Evolutionary conservation across 2,329 filamentous ascomycete genomes (phyloP), one percentile per base, ranked within the genome.

Genomic region (Cryphonectria nitschkei): DNA sequence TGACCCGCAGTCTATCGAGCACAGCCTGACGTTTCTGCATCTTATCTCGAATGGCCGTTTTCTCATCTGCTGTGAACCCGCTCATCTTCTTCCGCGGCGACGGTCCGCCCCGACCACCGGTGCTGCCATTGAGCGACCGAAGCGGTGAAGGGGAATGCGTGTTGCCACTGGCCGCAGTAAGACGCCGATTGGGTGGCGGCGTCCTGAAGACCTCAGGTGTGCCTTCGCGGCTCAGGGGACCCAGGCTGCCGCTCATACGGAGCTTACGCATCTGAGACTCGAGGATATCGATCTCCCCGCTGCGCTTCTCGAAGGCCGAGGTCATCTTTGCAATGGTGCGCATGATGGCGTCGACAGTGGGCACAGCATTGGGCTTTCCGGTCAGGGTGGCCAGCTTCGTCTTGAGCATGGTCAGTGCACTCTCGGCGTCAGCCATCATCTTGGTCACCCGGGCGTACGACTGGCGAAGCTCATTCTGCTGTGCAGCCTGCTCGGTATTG

Each of bases 311-410:
- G 0, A 93, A 93, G 91, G 98, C 95, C 72, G 85, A 88, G 46
- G 95, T 98, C 92, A 99, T 95, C 78, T 96, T 97, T 70, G 86
- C 85, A 74, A 99, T 97, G 0, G 96, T 99, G 72, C 93, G 93
- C 75, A 95, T 91, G 29, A 99, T 93, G 0, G 94, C 93, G 76
- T 98, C 96, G 13, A 98, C 93, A 0, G 95, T 98, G 0, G 96
- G 96, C 5, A 91, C 88, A 66, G 86, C 84, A 14, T 80, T 77
- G 7, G 81, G 81, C 70, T 81, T 86, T 74, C 84, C 86, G 58
- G 83, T 82, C 9, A 86, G 85, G 1, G 87, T 82, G 0, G 92
- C 91, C 26, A 98, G 86, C 75, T 91, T 92, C 2, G 94, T 92
- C 76, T 93, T 93, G 39, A 98, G 88, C 64, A 97, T 79, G 6